Evolutionary conservation across 805 yeast genomes (phyloP), one percentile per base, ranked within the genome.

Genomic region (Saccharomyces paradoxus): DNA sequence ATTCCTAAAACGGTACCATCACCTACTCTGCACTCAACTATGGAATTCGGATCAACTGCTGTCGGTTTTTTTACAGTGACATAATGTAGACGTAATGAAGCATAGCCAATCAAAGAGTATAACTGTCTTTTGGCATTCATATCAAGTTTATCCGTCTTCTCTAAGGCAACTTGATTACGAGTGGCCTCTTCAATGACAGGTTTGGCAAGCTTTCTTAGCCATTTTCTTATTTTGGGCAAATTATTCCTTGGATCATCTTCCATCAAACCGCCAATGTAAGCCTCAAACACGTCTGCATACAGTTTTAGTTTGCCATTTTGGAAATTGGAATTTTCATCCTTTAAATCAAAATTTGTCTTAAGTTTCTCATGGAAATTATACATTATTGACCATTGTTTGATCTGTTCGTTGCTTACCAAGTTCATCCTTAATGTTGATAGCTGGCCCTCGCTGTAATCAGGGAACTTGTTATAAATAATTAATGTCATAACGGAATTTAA

Each of bases 271-370:
- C 96, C 98, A 49, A 94, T 77, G 61, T 92, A 92, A 0, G 98
- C 97, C 71, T 94, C 99, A 66, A 92, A 88, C 0, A 87, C 82
- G 74, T 92, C 99, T 0, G 98, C 96, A 63, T 79, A 79, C 3
- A 87, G 74, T 65, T 94, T 94, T 58, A 79, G 79, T 55, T 78
- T 81, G 8, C 88, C 87, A 32, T 74, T 72, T 29, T 71, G 67
- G 52, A 78, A 74, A 21, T 57, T 59, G 2, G 57, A 53, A 26
- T 67, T 62, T 22, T 60, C 63, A 28, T 58, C 56, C 9, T 58
- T 55, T 12, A 60, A 52, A 54, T 80, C 81, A 32, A 77, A 74
- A 59, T 78, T 77, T 52, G 78, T 74, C 54, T 77, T 75, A 58
- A 89, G 70, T 53, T 74, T 73, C 55, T 80, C 75, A 58, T 82